A percentile compares a stretch with the other conserved stretches of the same genome.
These are phyloP conservation scores for Fraxinus albicans DNA, from an alignment of 305 asterid species.

Conservation along the genomic window DNA sequence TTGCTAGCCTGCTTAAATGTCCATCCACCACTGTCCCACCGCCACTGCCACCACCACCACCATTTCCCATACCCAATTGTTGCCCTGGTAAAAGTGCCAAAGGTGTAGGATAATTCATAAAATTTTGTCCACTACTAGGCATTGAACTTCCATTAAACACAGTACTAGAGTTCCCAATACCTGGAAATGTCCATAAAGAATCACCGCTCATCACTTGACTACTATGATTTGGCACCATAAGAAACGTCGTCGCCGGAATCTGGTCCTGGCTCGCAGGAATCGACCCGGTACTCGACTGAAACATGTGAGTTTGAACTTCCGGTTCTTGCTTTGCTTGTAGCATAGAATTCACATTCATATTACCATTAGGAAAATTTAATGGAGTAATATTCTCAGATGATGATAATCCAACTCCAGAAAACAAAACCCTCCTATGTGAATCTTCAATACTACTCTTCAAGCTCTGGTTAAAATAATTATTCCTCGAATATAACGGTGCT, in stretches of 20 bases:
- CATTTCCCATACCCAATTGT: conserved; percentile 7
- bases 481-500: conserved; percentile 36
- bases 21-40: conserved; percentile 36
- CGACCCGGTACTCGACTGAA: conserved; percentile 47
- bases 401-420: conserved; percentile 32
- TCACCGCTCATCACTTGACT: conserved; percentile 35
- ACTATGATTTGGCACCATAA: conserved; percentile 36
- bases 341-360: background rate
- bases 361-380: background rate
- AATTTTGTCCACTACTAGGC: conserved; percentile 37
- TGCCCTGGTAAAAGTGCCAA: conserved; percentile 38
- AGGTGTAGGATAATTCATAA: conserved; percentile 53
- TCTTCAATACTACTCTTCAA: conserved; percentile 12
- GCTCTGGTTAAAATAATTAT: conserved; percentile 26
- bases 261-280: conserved; percentile 54
- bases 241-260: conserved; percentile 43
- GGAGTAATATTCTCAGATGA: conserved; percentile 22
- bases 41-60: conserved; percentile 17
- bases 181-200: conserved; percentile 40
- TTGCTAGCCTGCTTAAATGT: conserved; percentile 49
- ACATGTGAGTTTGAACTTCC: conserved; percentile 38
- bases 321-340: background rate
- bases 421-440: conserved; percentile 10
- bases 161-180: background rate
- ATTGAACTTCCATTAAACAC: conserved; percentile 26